Conservation (phyloP, 1,284 basidiomycete species). For the Dichomitus squalens region DNA sequence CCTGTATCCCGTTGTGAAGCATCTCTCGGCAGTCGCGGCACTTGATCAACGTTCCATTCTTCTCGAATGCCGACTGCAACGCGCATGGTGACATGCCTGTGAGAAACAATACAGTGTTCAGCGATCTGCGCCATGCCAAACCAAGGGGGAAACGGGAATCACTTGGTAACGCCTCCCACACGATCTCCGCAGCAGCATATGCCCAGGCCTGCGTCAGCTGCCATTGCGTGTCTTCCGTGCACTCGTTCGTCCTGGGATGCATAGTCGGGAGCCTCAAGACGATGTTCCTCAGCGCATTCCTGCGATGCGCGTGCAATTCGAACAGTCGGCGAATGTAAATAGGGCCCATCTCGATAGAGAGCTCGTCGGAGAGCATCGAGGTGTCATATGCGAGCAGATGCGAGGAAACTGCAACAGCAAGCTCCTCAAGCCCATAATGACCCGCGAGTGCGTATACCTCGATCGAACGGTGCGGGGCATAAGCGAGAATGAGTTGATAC, state of each 20-base stretch:
- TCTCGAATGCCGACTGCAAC: not conserved
- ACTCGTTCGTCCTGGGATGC: conserved; percentile 31
- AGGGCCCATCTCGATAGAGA: conserved; percentile 36
- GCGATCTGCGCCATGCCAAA: not conserved
- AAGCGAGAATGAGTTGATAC: conserved; percentile 29
- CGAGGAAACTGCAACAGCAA: conserved; percentile 36
- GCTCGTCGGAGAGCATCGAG: conserved; percentile 34
- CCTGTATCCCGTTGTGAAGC: not conserved
- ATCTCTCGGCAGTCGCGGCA: not conserved
- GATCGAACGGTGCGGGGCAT: conserved; percentile 34
- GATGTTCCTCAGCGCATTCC: conserved; percentile 36
- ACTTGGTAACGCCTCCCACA: not conserved
- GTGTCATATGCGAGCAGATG: conserved; percentile 36
- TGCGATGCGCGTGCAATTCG: conserved; percentile 37
- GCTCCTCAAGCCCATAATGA: conserved; percentile 30
- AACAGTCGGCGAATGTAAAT: conserved; percentile 40
- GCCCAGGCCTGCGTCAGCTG: conserved; percentile 23
- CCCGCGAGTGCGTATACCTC: conserved; percentile 40
- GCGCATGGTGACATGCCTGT: not conserved
- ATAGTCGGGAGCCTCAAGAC: conserved; percentile 32
- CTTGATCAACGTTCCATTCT: not conserved
- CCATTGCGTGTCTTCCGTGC: conserved; percentile 29
- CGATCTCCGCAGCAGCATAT: not conserved
- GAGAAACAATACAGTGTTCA: no score
- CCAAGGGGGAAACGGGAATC: not conserved